A percentile compares a stretch with the other conserved stretches of the same genome.
These are phyloP conservation scores for Verbascum thapsus DNA, from an alignment of 257 asterid species.

Conservation along the genomic window DNA sequence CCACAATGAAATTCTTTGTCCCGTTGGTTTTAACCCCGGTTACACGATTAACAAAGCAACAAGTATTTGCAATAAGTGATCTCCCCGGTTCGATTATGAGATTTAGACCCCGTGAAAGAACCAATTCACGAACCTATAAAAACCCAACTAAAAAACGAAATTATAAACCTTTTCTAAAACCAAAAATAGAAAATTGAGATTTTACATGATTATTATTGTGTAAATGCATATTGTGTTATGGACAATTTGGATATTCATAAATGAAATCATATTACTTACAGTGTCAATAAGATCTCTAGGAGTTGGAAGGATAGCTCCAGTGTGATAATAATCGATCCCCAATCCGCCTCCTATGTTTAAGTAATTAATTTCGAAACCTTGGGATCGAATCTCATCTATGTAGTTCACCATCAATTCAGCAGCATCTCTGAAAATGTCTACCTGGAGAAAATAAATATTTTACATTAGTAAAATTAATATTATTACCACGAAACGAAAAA, in stretches of 20 bases:
- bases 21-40: conserved; percentile 97
- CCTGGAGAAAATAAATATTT: conserved; percentile 51
- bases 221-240: no score
- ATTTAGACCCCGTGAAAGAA: conserved; percentile 75
- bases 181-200: neutral
- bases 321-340: conserved; percentile 90
- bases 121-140: conserved; percentile 80
- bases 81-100: conserved; percentile 97
- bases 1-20: conserved; percentile 79
- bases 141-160: conserved; percentile 20
- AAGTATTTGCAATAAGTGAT: conserved; percentile 91
- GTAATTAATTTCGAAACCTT: conserved; percentile 86
- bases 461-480: neutral
- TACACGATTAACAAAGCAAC: conserved; percentile 88
- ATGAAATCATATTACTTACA: conserved; percentile 44
- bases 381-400: conserved; percentile 86
- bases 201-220: neutral
- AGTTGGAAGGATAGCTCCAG: conserved; percentile 89
- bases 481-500: neutral
- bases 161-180: neutral
- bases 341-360: conserved; percentile 97
- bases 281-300: conserved; percentile 91
- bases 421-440: conserved; percentile 95
- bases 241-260: conserved; percentile 11
- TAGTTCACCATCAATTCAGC: conserved; percentile 89